A percentile compares a stretch with the other conserved stretches of the same genome.
Evolutionary conservation across 192 early-diverging fungal genomes (phyloP).

Genomic region (Coemansia sp.): DNA sequence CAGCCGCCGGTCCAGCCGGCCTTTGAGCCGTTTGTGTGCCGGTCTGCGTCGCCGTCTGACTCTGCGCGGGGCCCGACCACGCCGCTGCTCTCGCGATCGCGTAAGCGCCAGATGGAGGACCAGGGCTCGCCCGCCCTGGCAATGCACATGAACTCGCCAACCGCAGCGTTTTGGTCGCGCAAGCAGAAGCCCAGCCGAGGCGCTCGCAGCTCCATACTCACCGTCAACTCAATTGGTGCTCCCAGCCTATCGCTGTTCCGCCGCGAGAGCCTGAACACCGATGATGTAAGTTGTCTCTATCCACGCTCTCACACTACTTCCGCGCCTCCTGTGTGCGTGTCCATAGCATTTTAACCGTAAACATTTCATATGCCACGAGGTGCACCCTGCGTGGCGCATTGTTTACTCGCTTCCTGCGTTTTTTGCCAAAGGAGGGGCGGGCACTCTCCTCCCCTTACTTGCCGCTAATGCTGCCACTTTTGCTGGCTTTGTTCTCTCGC

Average conservation of each 20-base stretch:
- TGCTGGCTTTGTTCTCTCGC: neutral
- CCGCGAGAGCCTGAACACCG: constrained; percentile 22
- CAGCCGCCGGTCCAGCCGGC: constrained; percentile 3
- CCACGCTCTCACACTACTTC: neutral
- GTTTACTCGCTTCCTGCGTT: neutral
- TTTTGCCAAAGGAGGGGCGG: neutral
- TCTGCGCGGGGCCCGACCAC: constrained; percentile 4
- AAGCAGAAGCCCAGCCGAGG: constrained; percentile 1
- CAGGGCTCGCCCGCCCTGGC: constrained; percentile 15
- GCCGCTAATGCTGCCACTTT: neutral
- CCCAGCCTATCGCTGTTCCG: constrained; percentile 13
- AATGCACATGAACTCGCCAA: constrained; percentile 16
- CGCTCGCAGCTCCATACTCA: constrained; percentile 14
- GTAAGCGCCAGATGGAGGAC: constrained; percentile 32
- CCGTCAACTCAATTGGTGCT: constrained; percentile 4
- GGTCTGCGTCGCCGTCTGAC: constrained; percentile 9
- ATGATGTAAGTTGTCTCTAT: constrained; percentile 30
- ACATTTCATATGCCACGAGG: constrained; percentile 1
- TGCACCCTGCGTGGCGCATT: constrained; percentile 8
- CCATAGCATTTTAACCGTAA: constrained; percentile 2
- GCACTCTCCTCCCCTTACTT: neutral
- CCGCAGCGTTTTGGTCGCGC: constrained; percentile 20
- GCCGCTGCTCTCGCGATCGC: constrained; percentile 22
- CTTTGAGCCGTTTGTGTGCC: constrained; percentile 20
- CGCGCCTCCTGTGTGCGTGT: neutral